Base-by-base conservation (phyloP, 306 rosid genomes). In the Abrus precatorius region DNA sequence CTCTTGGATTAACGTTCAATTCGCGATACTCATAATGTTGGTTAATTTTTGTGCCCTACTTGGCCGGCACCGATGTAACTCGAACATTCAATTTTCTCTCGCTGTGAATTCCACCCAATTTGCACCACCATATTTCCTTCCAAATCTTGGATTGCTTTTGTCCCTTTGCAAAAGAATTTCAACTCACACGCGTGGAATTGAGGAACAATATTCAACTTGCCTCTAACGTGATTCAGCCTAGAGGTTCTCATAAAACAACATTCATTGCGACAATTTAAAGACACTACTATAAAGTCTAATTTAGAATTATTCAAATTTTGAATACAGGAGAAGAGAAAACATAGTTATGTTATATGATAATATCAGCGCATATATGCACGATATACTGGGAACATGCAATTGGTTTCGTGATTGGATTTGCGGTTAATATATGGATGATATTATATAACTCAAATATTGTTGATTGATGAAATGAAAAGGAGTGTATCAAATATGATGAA, bases 41-140 rank as follows among this genome's bases (percentile, higher is more conserved):
- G 44, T 48, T 38, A 13, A 38, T 57, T 70, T 47, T 59, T 49
- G 76, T 60, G 20, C 69, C 78, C 65, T 72, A 43, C 36, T 76
- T 67, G 68, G 86, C 64, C 80, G 73, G 83, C 85, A 68, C 59
- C 61, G 70, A 36, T 77, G 85, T 77, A 80, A 78, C 66, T 72
- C 72, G n/a, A 61, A 61, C 44, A 74, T 64, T 54, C 74, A 28
- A 49, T 78, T 77, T 54, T 78, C 62, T 48, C 81, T 34, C 30
- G n/a, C 5, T 32, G 30, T 69, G 82, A 83, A 74, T 60, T 69
- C 84, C 84, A 85, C 85, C 75, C 34, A 67, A 59, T 47, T 64
- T 61, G 79, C 74, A 38, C 62, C 75, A 53, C 67, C 75, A 29
- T 29, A 11, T 57, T 29, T 57, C 28, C 9, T 7, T 40, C 11